Base-by-base conservation (phyloP, 257 asterid genomes). In the Salvia miltiorrhiza region DNA sequence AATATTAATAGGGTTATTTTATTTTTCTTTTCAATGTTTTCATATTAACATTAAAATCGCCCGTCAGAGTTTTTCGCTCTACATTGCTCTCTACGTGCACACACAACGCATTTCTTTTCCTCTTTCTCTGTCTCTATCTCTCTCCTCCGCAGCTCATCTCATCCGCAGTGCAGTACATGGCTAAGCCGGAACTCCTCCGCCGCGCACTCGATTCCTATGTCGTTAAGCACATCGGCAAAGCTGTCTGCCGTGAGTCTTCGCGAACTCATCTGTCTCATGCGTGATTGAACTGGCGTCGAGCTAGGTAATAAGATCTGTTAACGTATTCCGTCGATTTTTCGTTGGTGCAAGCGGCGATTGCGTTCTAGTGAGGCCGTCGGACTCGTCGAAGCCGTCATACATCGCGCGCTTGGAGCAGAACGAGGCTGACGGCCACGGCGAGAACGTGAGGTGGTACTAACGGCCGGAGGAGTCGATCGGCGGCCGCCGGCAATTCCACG, bases 391-490 rank as follows among this genome's bases (percentile, higher is more conserved):
- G 80, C 92, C 89, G 59, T 76, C 95, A 47, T 93, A 93, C 78
- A 96, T 90, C 63, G 95, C 97, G n/a, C 79, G 90, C 9, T 82
- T 93, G 73, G 98, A 93, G 88, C 87, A 59, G 84, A 90, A 90
- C 79, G 96, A 90, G 73, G 83, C 97, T 14, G 98, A 90, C 61
- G 81, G 84, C 66, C 84, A 95, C 4, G 98, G 98, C 0, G 76
- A 76, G 56, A 88, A 84, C 82, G 92, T 84, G 43, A 73, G 97
- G 59, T 90, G 98, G 97, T 93, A 93, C 56, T 93, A 93, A 78
- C 94, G 98, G 48, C 98, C 98, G 72, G 98, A 93, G 68, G 98
- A 93, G 76, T 88, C 98, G 70, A 79, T 90, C 80, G 98, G 96
- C 0, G 98, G 98, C 1, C 87, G 98, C 20, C 76, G 96, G 23